Evolutionary conservation across 768 basidiomycete genomes (phyloP).

Genomic region (Amanita fuliginea): DNA sequence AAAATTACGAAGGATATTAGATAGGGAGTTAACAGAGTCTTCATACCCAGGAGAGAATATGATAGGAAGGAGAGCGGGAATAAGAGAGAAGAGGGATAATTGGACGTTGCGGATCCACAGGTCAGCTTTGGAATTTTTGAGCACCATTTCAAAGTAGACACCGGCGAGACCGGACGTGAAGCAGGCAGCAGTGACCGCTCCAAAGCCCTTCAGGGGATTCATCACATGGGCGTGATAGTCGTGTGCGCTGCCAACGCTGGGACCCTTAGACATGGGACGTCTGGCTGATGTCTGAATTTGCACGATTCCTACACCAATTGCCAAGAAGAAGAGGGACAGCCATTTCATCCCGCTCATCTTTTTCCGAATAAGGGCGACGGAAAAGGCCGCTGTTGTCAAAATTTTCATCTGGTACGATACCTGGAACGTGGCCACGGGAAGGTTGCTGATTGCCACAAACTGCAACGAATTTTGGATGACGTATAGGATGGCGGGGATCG

Average conservation of each 20-base stretch:
- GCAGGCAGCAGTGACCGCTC: constrained; percentile 85
- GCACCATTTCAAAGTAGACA: constrained; percentile 97
- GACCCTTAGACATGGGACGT: constrained; percentile 17
- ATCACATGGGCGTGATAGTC: constrained; percentile 66
- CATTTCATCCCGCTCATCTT: constrained; percentile 69
- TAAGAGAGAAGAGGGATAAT: constrained; percentile 86
- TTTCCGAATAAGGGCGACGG: constrained; percentile 72
- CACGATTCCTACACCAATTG: constrained; percentile 87
- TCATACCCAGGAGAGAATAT: constrained; percentile 36
- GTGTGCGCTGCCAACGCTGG: constrained; percentile 57
- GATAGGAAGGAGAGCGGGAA: constrained; percentile 81
- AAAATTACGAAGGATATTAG: constrained; percentile 73
- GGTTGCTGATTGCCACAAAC: constrained; percentile 91
- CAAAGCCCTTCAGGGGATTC: constrained; percentile 76
- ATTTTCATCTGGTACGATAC: constrained; percentile 99
- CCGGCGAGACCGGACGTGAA: constrained; percentile 94
- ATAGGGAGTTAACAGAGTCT: constrained; percentile 37
- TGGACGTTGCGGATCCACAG: constrained; percentile 97
- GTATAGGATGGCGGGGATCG: constrained; percentile 92
- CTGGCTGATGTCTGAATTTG: constrained; percentile 70
- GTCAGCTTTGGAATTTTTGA: constrained; percentile 83
- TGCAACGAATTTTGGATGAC: constrained; percentile 96
- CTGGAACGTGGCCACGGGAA: constrained; percentile 95
- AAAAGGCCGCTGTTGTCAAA: constrained; percentile 90
- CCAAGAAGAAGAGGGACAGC: constrained; percentile 79